Percentiles rank a stretch among this genome's conserved stretches.
phyloP scores from a whole-genome alignment of 495 filamentous ascomycete genomes.

The Penicillium bovifimosum region DNA sequence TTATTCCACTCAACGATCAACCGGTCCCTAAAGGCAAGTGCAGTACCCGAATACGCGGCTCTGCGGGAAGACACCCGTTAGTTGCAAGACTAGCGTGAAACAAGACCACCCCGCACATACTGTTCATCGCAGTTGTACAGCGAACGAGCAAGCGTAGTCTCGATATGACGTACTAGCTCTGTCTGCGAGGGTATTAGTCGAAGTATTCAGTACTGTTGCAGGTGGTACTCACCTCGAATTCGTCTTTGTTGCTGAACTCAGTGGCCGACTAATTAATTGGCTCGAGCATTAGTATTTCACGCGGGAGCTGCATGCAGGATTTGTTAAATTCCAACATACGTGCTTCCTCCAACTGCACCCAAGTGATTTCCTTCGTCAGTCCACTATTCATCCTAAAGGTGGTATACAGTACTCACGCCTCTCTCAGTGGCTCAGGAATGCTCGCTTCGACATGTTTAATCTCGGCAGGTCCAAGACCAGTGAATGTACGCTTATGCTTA shows the following conservation, averaged over 20 bases:
- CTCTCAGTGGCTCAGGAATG: constrained; percentile 85
- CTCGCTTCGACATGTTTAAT: constrained; percentile 88
- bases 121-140: constrained; percentile 97
- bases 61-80: constrained; percentile 23
- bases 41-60: constrained; percentile 85
- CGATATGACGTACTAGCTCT: constrained; percentile 87
- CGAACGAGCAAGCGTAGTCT: constrained; percentile 92
- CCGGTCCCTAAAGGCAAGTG: constrained; percentile 86
- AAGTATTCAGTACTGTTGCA: constrained; percentile 4
- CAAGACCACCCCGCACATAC: constrained; percentile 22
- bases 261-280: constrained; percentile 50
- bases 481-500: constrained; percentile 92
- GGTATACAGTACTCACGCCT: constrained; percentile 50
- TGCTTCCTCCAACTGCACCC: constrained; percentile 69
- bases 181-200: constrained; percentile 36
- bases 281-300: neutral
- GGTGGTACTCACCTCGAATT: constrained; percentile 51
- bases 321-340: constrained; percentile 34
- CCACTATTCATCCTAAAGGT: neutral
- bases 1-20: constrained; percentile 95
- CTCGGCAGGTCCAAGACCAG: constrained; percentile 81
- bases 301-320: too few relatives aligned
- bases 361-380: constrained; percentile 13
- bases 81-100: neutral
- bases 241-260: constrained; percentile 69